Conservation (phyloP, 768 basidiomycete genomes). For the Coprinellus micaceus region DNA sequence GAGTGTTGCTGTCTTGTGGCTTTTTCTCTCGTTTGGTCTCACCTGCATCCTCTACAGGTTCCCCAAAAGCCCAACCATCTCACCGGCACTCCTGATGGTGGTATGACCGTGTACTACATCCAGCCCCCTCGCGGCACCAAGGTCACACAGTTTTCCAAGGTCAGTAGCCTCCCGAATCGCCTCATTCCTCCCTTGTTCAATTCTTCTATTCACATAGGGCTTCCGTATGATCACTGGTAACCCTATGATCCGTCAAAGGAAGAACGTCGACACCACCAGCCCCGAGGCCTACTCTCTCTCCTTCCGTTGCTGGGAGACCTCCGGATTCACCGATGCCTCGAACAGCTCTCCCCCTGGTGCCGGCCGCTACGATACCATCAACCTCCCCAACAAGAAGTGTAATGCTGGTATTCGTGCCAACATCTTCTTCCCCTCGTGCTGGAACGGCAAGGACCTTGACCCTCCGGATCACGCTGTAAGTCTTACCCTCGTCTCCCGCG, state of each 20-base stretch:
- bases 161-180: background rate
- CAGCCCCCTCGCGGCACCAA: conserved; percentile 7
- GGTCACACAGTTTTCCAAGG: conserved; percentile 10
- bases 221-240: conserved; percentile 14
- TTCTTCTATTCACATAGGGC: background rate
- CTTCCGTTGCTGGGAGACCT: conserved; percentile 12
- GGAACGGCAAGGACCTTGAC: conserved; percentile 11
- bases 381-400: conserved; percentile 11
- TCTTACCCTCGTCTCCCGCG: background rate
- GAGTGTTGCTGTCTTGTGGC: background rate
- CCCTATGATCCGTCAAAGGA: conserved; percentile 10
- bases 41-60: background rate
- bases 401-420: conserved; percentile 11
- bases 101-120: conserved; percentile 13
- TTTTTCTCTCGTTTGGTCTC: background rate
- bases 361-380: conserved; percentile 10
- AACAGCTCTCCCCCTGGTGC: conserved; percentile 12
- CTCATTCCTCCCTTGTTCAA: background rate
- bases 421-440: conserved; percentile 14
- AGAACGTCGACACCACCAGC: conserved; percentile 3
- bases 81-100: conserved; percentile 10
- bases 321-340: conserved; percentile 11
- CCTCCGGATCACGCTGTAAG: conserved; percentile 10
- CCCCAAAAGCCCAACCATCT: conserved; percentile 11
- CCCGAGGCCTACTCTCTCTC: conserved; percentile 9